phyloP scores from a whole-genome alignment of 768 basidiomycete genomes.

The Phaeotremella skinneri region DNA sequence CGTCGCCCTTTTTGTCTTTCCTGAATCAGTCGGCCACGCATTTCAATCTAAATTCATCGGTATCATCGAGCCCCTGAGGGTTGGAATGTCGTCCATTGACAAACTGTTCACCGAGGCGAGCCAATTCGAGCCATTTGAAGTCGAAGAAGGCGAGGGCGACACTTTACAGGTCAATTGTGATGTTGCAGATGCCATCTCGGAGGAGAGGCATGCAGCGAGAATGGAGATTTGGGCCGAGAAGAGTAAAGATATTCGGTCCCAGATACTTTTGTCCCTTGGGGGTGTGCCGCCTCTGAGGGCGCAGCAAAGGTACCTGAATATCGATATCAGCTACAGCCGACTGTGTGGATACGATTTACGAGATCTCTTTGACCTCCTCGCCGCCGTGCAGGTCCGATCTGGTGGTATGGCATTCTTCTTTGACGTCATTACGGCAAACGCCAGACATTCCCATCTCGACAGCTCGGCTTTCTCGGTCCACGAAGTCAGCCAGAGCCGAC shows the following conservation, averaged over 20 bases:
- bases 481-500: conserved; percentile 21
- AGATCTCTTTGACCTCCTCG: conserved; percentile 37
- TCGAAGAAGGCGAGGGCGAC: conserved; percentile 5
- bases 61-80: conserved; percentile 32
- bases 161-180: neutral
- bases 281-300: conserved; percentile 40
- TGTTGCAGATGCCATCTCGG: conserved; percentile 1
- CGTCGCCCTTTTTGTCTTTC: conserved; percentile 43
- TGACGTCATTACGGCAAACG: conserved; percentile 45
- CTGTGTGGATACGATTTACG: conserved; percentile 38
- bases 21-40: conserved; percentile 41
- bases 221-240: conserved; percentile 35
- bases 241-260: conserved; percentile 29
- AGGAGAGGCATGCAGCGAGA: conserved; percentile 7
- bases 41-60: conserved; percentile 39
- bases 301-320: conserved; percentile 40
- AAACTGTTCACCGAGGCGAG: conserved; percentile 28
- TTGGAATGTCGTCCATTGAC: conserved; percentile 28
- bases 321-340: conserved; percentile 43
- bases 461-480: conserved; percentile 39
- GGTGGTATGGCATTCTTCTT: conserved; percentile 48
- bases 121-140: neutral
- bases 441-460: conserved; percentile 43
- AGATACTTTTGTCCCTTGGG: conserved; percentile 31
- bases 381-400: conserved; percentile 38